A percentile compares a stretch with the other conserved stretches of the same genome.
Conservation (phyloP, 2,329 filamentous ascomycete genomes). For the Beauveria rudraprayagi region DNA sequence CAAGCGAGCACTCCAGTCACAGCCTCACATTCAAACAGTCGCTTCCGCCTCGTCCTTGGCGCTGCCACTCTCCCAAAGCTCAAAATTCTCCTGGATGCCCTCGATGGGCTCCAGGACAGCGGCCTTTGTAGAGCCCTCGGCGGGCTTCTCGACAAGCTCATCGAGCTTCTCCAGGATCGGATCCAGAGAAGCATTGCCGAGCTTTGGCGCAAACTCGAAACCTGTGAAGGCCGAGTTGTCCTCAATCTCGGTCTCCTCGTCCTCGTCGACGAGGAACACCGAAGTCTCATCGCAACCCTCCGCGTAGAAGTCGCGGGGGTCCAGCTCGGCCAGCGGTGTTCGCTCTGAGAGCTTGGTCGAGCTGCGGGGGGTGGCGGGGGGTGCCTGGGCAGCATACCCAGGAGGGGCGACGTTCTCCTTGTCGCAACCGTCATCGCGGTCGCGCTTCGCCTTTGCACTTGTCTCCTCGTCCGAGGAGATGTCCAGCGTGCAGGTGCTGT, state of each 20-base stretch:
- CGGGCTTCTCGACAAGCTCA: slow-evolving; percentile 28
- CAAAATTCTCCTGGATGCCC: slow-evolving; percentile 52
- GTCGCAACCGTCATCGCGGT: slow-evolving; percentile 54
- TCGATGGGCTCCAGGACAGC: slow-evolving; percentile 47
- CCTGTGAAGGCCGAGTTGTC: slow-evolving; percentile 12
- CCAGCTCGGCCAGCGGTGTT: slow-evolving; percentile 58
- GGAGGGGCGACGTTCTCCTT: slow-evolving; percentile 90
- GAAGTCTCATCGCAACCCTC: slow-evolving; percentile 56
- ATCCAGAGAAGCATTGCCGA: slow-evolving; percentile 3
- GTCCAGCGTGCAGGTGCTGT: slow-evolving; percentile 78
- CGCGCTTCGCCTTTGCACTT: slow-evolving; percentile 43
- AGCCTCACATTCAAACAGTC: neutral
- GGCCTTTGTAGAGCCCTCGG: slow-evolving; percentile 33
- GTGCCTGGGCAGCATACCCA: slow-evolving; percentile 53
- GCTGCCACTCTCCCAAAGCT: slow-evolving; percentile 64
- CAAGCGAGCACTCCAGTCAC: neutral
- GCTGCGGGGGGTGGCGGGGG: slow-evolving; percentile 32
- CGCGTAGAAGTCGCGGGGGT: slow-evolving; percentile 59
- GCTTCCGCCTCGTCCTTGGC: slow-evolving; percentile 47
- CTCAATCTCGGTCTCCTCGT: slow-evolving; percentile 40
- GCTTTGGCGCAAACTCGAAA: slow-evolving; percentile 16
- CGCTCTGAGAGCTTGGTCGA: slow-evolving; percentile 59
- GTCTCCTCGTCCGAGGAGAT: slow-evolving; percentile 82
- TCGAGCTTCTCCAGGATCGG: slow-evolving; percentile 24
- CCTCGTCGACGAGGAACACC: slow-evolving; percentile 53